phyloP scores from a whole-genome alignment of 73 alveolate species.

The Paramecium pentaurelia region DNA sequence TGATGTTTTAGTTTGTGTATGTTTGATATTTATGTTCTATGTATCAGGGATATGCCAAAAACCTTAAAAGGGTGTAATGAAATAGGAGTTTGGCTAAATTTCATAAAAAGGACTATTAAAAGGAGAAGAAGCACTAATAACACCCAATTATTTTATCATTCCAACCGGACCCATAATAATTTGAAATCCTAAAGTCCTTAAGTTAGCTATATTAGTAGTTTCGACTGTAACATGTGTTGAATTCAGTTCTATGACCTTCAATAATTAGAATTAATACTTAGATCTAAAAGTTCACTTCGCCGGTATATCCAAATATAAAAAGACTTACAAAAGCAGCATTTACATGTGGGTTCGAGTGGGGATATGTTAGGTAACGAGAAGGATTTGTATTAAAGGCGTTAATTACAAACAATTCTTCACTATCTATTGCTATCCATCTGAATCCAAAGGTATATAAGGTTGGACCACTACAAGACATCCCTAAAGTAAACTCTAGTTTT shows the following conservation, averaged over 20 bases:
- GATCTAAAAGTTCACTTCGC: background rate
- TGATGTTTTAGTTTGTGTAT: background rate
- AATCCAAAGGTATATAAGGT: background rate
- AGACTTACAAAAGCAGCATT: background rate
- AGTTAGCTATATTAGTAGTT: background rate
- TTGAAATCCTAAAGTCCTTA: background rate
- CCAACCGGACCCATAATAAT: background rate
- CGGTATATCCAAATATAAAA: background rate
- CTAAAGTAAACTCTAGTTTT: background rate
- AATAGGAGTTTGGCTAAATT: background rate
- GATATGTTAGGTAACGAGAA: background rate
- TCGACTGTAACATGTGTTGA: background rate
- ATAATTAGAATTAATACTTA: background rate
- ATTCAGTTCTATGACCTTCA: background rate
- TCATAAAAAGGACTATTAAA: background rate
- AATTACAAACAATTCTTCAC: background rate
- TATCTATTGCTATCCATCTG: background rate
- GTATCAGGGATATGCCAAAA: background rate
- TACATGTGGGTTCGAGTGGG: background rate
- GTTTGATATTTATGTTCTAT: background rate
- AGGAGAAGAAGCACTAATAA: background rate
- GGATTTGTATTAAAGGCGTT: background rate
- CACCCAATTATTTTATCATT: background rate
- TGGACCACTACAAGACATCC: background rate
- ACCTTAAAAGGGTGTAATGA: background rate